Percentiles rank a stretch among this genome's conserved stretches.
These are phyloP conservation scores for Xerocomellus amylosporus DNA, from an alignment of 768 basidiomycete species.

Conservation along the genomic window DNA sequence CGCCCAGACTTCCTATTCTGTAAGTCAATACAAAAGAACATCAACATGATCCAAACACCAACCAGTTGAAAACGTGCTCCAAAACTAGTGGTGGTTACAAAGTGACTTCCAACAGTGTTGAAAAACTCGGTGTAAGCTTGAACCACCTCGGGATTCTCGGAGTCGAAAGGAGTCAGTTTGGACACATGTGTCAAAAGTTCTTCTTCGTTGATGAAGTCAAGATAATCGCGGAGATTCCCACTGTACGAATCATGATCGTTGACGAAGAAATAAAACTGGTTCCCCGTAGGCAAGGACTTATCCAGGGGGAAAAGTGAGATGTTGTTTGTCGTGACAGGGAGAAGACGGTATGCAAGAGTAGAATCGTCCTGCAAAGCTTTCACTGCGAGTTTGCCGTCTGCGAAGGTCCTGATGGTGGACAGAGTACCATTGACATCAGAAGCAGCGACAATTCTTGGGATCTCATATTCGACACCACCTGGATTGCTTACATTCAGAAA, in stretches of 20 bases:
- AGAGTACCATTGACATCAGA: background rate
- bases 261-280: conserved; percentile 5
- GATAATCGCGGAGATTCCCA: background rate
- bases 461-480: conserved; percentile 3
- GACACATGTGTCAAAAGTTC: conserved; percentile 3
- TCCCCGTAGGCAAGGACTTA: conserved; percentile 1
- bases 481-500: background rate
- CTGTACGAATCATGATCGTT: background rate
- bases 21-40: background rate
- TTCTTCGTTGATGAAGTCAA: conserved; percentile 5
- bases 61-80: conserved; percentile 8
- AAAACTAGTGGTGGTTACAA: background rate
- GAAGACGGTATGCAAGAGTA: conserved; percentile 4
- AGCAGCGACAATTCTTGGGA: conserved; percentile 1
- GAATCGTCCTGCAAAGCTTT: background rate
- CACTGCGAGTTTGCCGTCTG: background rate
- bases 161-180: background rate
- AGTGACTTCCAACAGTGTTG: conserved; percentile 5
- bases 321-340: background rate
- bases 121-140: conserved; percentile 5
- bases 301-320: conserved; percentile 3
- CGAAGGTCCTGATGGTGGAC: background rate
- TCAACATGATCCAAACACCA: background rate
- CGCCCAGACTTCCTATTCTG: conserved; percentile 4
- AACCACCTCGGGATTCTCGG: background rate